Conservation (phyloP, 208 protist species). For the Acanthamoeba divionensis region DNA sequence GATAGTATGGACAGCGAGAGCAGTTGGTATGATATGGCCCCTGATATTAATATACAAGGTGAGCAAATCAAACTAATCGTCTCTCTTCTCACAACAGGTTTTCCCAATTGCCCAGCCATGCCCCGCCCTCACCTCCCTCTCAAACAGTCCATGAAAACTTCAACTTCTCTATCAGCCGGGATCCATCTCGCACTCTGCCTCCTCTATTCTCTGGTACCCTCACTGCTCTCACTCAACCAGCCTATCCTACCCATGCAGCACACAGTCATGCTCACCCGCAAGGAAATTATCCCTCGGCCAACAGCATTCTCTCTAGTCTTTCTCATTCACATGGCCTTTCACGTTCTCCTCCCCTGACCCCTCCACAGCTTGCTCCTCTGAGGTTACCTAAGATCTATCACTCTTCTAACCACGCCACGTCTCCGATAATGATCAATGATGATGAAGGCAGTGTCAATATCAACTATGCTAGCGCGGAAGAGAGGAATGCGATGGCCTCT, state of each 20-base stretch:
- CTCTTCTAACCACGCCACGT: too few species aligned
- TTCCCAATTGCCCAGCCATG: neutral
- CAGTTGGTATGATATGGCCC: neutral
- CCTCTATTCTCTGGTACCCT: neutral
- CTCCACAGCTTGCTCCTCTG: conserved; percentile 38
- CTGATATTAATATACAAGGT: too few species aligned
- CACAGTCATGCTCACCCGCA: neutral
- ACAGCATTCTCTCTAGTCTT: neutral
- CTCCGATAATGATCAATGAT: too few species aligned
- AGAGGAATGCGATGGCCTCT: too few species aligned
- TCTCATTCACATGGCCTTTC: neutral
- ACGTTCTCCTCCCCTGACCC: neutral
- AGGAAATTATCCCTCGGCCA: neutral
- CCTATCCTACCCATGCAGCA: neutral
- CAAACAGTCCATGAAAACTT: neutral
- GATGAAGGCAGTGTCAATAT: too few species aligned
- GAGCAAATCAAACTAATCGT: too few species aligned
- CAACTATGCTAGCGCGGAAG: too few species aligned
- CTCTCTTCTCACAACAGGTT: neutral
- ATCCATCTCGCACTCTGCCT: neutral
- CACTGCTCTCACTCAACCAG: neutral
- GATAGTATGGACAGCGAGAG: neutral
- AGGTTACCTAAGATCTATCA: conserved; percentile 31
- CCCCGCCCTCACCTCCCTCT: neutral
- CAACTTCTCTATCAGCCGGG: neutral